Evolutionary conservation across 2,329 filamentous ascomycete genomes (phyloP).

Genomic region (Scleromitrula shiraiana): DNA sequence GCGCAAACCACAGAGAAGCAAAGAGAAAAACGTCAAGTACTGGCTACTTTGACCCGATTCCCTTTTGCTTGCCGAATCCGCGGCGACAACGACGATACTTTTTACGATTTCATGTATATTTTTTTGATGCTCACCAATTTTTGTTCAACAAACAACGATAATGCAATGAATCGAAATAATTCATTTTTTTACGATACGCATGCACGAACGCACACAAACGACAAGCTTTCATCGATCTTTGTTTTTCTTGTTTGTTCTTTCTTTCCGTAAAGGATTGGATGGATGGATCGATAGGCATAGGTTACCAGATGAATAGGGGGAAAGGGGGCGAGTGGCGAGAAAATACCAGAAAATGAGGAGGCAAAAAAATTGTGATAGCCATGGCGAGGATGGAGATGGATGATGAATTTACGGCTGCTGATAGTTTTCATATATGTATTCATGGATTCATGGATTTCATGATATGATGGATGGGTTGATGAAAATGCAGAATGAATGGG

Average conservation of each 20-base stretch:
- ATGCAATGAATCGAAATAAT: neutral
- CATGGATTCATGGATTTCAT: too few species aligned
- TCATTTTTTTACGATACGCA: neutral
- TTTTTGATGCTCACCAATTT: neutral
- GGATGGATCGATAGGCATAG: neutral
- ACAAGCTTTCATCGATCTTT: slow-evolving; percentile 5
- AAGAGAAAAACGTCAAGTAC: slow-evolving; percentile 17
- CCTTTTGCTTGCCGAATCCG: slow-evolving; percentile 26
- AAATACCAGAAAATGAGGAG: neutral
- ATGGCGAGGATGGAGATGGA: too few species aligned
- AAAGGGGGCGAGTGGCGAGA: neutral
- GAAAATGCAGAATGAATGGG: too few species aligned
- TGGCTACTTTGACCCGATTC: neutral
- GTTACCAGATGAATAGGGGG: slow-evolving; percentile 8
- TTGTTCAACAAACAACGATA: neutral
- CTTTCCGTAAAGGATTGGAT: too few species aligned
- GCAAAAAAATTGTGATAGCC: too few species aligned
- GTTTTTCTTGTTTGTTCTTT: neutral
- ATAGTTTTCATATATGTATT: too few species aligned
- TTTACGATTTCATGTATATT: slow-evolving; percentile 3
- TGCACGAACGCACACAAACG: neutral
- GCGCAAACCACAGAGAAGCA: slow-evolving; percentile 1
- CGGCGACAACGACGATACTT: slow-evolving; percentile 16
- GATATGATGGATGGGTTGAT: too few species aligned
- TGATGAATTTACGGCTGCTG: too few species aligned